Conservation (phyloP, 371 early-diverging fungal species). For the Blakeslea trispora region DNA sequence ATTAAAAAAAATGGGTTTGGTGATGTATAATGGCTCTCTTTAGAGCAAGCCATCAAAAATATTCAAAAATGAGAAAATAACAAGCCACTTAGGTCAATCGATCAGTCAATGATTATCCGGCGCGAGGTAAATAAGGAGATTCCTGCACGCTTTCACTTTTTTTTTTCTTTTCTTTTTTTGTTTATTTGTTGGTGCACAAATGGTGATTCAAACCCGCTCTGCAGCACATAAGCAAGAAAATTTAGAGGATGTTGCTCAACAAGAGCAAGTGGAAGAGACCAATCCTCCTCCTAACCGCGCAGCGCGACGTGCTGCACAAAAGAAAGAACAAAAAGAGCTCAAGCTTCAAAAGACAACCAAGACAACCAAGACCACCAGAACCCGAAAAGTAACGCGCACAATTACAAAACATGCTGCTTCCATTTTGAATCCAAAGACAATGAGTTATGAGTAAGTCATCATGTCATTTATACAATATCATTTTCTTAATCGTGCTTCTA, state of each 20-base stretch:
- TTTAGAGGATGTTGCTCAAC: not conserved
- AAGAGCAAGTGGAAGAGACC: not conserved
- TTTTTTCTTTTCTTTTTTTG: not conserved
- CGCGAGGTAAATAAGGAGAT: too few species aligned
- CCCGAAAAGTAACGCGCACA: not conserved
- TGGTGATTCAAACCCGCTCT: constrained; percentile 21
- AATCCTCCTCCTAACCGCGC: constrained; percentile 25
- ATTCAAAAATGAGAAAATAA: too few species aligned
- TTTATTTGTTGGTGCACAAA: not conserved
- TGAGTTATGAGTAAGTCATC: constrained; percentile 57
- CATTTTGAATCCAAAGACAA: constrained; percentile 54
- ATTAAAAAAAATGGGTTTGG: too few species aligned
- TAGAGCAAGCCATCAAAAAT: too few species aligned
- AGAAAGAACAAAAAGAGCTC: constrained; percentile 21
- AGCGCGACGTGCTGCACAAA: constrained; percentile 26
- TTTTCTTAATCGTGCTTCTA: too few species aligned
- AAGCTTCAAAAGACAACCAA: constrained; percentile 9
- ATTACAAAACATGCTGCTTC: constrained; percentile 4
- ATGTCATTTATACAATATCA: not conserved
- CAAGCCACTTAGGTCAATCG: too few species aligned
- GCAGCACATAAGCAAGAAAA: constrained; percentile 4
- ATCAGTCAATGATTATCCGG: too few species aligned
- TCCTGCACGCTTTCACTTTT: too few species aligned
- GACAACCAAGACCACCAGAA: constrained; percentile 2
- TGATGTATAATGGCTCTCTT: too few species aligned